A percentile compares a stretch with the other conserved stretches of the same genome.
Conservation (phyloP, 805 yeast species). For the Saturnispora sekii region DNA sequence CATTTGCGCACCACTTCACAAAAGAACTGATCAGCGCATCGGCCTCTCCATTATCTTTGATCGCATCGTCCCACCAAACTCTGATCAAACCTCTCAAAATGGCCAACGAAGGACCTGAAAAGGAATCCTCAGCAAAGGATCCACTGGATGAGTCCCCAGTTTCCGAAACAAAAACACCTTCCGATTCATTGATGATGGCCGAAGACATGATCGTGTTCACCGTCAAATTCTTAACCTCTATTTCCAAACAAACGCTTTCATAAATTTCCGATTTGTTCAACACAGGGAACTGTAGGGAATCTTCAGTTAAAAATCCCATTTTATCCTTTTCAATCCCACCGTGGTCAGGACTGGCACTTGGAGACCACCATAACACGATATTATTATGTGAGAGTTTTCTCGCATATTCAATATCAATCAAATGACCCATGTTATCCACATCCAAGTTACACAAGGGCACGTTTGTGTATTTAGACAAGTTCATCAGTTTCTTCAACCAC, state of each 20-base stretch:
- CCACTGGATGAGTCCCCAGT: conserved; percentile 20
- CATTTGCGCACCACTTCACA: conserved; percentile 77
- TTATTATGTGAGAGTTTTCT: conserved; percentile 55
- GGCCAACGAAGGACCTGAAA: conserved; percentile 62
- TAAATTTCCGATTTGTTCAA: conserved; percentile 74
- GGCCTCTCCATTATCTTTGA: conserved; percentile 51
- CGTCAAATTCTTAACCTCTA: conserved; percentile 68
- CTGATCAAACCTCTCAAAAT: conserved; percentile 69
- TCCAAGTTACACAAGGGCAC: conserved; percentile 82
- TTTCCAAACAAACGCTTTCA: conserved; percentile 66
- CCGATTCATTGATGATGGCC: conserved; percentile 75
- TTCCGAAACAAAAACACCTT: conserved; percentile 70
- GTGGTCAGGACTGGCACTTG: conserved; percentile 66
- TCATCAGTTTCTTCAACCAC: conserved; percentile 59
- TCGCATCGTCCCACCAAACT: conserved; percentile 90
- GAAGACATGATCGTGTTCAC: conserved; percentile 84
- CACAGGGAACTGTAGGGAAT: conserved; percentile 53
- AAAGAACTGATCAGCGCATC: conserved; percentile 76
- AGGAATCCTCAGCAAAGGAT: conserved; percentile 71
- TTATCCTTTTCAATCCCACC: conserved; percentile 72
- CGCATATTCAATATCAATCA: conserved; percentile 83
- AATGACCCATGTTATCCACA: conserved; percentile 63
- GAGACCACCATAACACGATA: conserved; percentile 91
- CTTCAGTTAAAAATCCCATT: conserved; percentile 35
- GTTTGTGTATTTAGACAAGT: conserved; percentile 60